Evolutionary conservation across 1,284 basidiomycete species (phyloP), one percentile per base, ranked within the genome.

Genomic region (Cryptococcus sp.): DNA sequence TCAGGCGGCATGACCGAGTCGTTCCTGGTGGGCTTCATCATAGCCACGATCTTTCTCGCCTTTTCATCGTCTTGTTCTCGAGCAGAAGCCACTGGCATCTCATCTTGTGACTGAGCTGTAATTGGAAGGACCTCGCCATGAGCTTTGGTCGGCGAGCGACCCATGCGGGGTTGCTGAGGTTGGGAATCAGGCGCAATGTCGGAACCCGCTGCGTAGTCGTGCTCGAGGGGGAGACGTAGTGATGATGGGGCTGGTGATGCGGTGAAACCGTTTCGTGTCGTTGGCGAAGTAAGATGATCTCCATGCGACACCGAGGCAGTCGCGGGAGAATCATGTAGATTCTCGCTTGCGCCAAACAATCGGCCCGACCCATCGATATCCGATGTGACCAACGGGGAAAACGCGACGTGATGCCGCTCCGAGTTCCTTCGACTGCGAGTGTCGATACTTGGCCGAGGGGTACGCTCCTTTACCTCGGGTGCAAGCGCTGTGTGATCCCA

Each of bases 1-100:
- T 73, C 71, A 0, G 72, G 73, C 8, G 64, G 68, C 13, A 66
- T 50, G 16, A 67, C 67, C 41, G 59, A 57, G 35, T 70, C 67
- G 16, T 59, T 52, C 10, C 39, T 39, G 25, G 20, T 52, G 13
- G 42, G 8, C 38, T 38, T 39, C 19, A 47, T 20, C n/a, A 25
- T 46, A 1, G 45, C 38, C 46, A 41, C 31, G 4, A 31, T 11
- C 45, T 16, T 22, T n/a, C 19, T n/a, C 5, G 47, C 47, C 23
- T 41, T 23, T 10, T 39, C 38, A 3, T 45, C 53, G 3, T 20
- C 25, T 10, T n/a, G 13, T 13, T 19, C 23, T 20, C 6, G 13
- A 11, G 3, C 48, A 25, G 23, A 38, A 50, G 25, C 48, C 19
- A 38, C 31, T 6, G 23, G 25, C 48, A 31, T n/a, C 13, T 47